Conservation (phyloP, 352 stramenopile species). For the Pythium brachiatum region DNA sequence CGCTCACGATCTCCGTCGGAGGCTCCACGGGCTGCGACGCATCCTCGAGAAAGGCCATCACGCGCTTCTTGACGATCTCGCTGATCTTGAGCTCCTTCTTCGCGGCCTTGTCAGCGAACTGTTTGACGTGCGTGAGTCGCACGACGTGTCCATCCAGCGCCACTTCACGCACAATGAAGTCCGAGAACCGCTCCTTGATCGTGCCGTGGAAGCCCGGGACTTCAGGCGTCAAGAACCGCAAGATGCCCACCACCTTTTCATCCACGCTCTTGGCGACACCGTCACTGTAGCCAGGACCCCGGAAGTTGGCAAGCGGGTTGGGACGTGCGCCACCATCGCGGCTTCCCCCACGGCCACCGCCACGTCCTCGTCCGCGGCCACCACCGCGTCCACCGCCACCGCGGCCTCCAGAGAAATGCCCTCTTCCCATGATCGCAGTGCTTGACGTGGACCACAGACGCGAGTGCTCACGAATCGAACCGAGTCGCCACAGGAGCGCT, state of each 20-base stretch:
- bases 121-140: conserved; percentile 60
- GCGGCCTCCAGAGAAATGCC: conserved; percentile 25
- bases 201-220: conserved; percentile 78
- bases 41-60: conserved; percentile 59
- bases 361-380: conserved; percentile 9
- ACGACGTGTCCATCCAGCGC: conserved; percentile 50
- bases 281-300: conserved; percentile 69
- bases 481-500: conserved; percentile 7
- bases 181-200: conserved; percentile 90
- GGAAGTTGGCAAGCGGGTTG: conserved; percentile 39
- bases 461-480: neutral
- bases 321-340: conserved; percentile 22
- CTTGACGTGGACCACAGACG: conserved; percentile 8
- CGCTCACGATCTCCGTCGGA: conserved; percentile 3
- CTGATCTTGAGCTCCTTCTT: conserved; percentile 64
- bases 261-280: conserved; percentile 70
- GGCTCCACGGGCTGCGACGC: conserved; percentile 17
- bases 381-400: conserved; percentile 15
- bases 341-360: conserved; percentile 16
- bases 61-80: conserved; percentile 76
- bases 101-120: conserved; percentile 33
- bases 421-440: conserved; percentile 16
- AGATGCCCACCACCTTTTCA: conserved; percentile 74
- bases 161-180: conserved; percentile 91
- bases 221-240: conserved; percentile 54